Base-by-base conservation (phyloP, 768 basidiomycete genomes). In the Boletellus sp. region DNA sequence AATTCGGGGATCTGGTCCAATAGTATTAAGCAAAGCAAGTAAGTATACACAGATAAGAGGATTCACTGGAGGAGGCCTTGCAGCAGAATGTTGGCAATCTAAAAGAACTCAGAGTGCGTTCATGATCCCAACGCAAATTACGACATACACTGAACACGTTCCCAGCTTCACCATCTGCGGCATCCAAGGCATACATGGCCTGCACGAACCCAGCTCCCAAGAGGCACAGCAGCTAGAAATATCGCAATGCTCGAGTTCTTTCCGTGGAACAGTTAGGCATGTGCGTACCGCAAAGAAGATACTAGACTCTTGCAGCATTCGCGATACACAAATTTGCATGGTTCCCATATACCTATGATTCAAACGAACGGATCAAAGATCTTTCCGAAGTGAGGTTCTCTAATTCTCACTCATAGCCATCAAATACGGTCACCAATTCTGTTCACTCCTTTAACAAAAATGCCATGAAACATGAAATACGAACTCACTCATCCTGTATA, bases 301-400 rank as follows among this genome's bases (percentile, higher is more conserved):
- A 3, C 90, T 85, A 17, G 91, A 94, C 68, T 97, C 93, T 62
- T 87, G 85, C 54, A 97, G 70, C 94, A 97, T 97, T 12, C 92
- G 78, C 17, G 90, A 83, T 2, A 95, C 83, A 53, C 94, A 94
- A 24, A 97, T 92, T 64, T 95, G 92, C 84, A 96, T 84, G 0
- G 87, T 93, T 8, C 94, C 94, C 40, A 97, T 82, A 58, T 89
- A 89, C 61, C 86, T 88, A 45, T 17, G 51, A 45, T 28, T 35
- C n/a, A 45, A 12, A 1, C 11, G 9, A 44, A 39, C 24, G 41
- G 26, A 42, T 44, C 32, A 40, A 17, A 38, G 35, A 32, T 13
- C 12, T 13, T 47, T 33, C n/a, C 34, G 32, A 45, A 31, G 17
- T 15, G 26, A 13, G 15, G 0, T 8, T 43, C n/a, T 33, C 6